Base-by-base conservation (phyloP, 768 basidiomycete species). In the Lactarius tabidus region DNA sequence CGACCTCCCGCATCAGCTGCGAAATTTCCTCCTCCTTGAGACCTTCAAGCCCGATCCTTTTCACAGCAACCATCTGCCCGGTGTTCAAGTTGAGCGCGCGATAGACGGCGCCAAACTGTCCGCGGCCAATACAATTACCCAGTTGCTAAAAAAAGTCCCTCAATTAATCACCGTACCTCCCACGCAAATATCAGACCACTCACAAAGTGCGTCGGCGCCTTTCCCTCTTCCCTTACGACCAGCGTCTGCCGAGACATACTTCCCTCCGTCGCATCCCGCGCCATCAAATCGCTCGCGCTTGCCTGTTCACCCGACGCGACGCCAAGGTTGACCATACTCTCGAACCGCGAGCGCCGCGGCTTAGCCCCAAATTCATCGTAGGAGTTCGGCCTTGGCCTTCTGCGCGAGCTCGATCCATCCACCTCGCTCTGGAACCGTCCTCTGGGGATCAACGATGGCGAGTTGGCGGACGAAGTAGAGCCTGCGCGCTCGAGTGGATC, bases 61-160 rank as follows among this genome's bases (percentile, higher is more conserved):
- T 99, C 59, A 98, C 93, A n/a, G 96, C 96, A n/a, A 96, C 95
- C 86, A 93, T 96, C 75, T 96, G 92, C 18, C 96, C 96, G 1
- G 90, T 95, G 67, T 90, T 89, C 74, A 98, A 78, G 74, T 99
- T 95, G 64, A 99, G 81, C 15, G 96, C 95, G 17, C 93, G 86
- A 75, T 96, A 98, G 7, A 98, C 96, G 10, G 94, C 86, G 33
- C 96, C 96, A 75, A 98, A 98, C 78, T 98, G 96, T 9, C 96
- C 96, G 57, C 91, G 87, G 2, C 96, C 96, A 68, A 99, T 96
- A 74, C 93, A 95, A 76, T 97, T 95, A 38, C 96, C 96, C 23
- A 99, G 82, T 95, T 96, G 94, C 96, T 98, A 72, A 33, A 52
- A n/a, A n/a, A n/a, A n/a, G n/a, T 33, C 14, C 20, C 36, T 48